phyloP scores from a whole-genome alignment of 1,139 yeast genomes.

The Debaryomyces coudertii region DNA sequence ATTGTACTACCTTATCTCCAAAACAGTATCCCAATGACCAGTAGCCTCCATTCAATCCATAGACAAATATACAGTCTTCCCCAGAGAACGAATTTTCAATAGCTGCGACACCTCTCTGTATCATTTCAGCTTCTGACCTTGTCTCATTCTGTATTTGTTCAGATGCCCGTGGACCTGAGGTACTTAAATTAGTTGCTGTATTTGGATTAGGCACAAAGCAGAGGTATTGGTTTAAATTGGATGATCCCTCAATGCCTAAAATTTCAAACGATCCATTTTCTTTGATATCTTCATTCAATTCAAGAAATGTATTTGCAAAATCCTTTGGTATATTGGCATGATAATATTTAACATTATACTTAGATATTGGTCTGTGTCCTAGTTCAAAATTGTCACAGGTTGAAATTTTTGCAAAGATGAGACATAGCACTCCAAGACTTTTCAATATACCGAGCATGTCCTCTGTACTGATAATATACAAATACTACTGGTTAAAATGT shows the following conservation, averaged over 20 bases:
- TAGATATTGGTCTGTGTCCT: constrained; percentile 10
- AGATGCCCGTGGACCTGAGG: background rate
- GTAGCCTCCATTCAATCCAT: constrained; percentile 50
- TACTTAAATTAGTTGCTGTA: background rate
- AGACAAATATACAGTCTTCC: constrained; percentile 34
- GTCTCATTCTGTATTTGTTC: background rate
- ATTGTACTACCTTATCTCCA: constrained; percentile 60
- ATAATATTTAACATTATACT: constrained; percentile 23
- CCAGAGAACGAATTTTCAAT: constrained; percentile 27
- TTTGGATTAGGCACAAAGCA: constrained; percentile 25
- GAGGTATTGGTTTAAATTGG: constrained; percentile 17
- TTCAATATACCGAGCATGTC: background rate
- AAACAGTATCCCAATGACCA: constrained; percentile 69
- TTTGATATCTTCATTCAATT: constrained; percentile 10
- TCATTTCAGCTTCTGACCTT: constrained; percentile 5
- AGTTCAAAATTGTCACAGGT: background rate
- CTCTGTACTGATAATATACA: background rate
- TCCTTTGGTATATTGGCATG: constrained; percentile 18
- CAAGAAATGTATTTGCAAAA: constrained; percentile 16
- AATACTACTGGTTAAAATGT: background rate
- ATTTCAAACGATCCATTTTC: constrained; percentile 26
- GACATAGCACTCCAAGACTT: background rate
- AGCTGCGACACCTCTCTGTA: constrained; percentile 22
- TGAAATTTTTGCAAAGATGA: background rate
- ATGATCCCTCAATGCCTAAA: constrained; percentile 17